These are phyloP conservation scores for Flueggea neowawraea DNA, from an alignment of 441 rosid species.

Conservation along the genomic window DNA sequence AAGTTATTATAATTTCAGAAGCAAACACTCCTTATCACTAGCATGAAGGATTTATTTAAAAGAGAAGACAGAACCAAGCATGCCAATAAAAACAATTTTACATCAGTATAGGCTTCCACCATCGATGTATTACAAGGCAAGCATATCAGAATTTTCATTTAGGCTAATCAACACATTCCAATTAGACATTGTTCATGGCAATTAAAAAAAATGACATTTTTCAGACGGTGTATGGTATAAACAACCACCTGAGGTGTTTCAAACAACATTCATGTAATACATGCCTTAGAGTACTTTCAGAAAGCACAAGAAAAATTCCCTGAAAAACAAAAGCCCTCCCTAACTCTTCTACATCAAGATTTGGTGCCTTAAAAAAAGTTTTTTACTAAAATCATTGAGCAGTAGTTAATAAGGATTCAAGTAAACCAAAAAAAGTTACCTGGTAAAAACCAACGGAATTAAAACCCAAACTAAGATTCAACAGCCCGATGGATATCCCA, in stretches of 20 bases:
- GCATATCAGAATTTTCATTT: neutral
- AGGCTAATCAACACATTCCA: neutral
- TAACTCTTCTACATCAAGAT: neutral
- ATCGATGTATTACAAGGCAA: too few species aligned
- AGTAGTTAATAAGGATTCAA: too few species aligned
- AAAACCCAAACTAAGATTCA: slow-evolving; percentile 98
- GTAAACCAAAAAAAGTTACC: slow-evolving; percentile 39
- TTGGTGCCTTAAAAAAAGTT: neutral
- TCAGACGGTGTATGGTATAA: too few species aligned
- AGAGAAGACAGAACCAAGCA: too few species aligned
- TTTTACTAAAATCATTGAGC: too few species aligned
- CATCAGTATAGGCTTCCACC: too few species aligned
- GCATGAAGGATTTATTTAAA: too few species aligned
- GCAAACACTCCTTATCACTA: neutral
- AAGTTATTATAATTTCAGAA: slow-evolving; percentile 15
- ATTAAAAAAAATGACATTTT: too few species aligned
- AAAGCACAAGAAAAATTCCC: neutral
- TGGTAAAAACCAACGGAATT: slow-evolving; percentile 99
- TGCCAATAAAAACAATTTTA: too few species aligned
- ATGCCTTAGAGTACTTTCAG: neutral
- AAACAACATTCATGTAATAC: neutral
- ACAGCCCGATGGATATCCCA: slow-evolving; percentile 94
- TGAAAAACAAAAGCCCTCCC: neutral
- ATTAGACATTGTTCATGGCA: too few species aligned
- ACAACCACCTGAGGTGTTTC: neutral